Evolutionary conservation across 768 basidiomycete species (phyloP).

Genomic region (Rhodotorula graminis): DNA sequence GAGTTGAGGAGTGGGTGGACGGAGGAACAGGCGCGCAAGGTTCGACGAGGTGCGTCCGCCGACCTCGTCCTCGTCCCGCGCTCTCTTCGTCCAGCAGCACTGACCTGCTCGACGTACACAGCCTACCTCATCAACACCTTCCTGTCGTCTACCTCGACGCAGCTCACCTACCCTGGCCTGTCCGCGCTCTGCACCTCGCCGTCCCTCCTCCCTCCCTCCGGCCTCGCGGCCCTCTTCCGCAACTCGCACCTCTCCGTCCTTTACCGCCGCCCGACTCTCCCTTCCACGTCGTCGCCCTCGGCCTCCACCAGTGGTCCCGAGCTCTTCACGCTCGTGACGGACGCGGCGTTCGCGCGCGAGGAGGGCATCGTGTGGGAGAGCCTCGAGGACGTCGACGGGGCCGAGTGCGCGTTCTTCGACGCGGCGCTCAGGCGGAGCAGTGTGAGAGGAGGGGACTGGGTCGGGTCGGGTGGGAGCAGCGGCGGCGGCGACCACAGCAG

Average conservation of each 20-base stretch:
- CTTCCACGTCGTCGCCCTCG: not conserved
- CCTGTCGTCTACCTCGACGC: slow-evolving; percentile 66
- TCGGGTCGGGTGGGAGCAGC: slow-evolving; percentile 44
- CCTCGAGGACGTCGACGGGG: slow-evolving; percentile 79
- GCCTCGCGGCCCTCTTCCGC: slow-evolving; percentile 81
- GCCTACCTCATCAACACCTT: slow-evolving; percentile 61
- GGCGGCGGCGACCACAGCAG: slow-evolving; percentile 41
- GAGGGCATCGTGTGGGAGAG: slow-evolving; percentile 83
- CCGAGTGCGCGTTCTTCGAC: slow-evolving; percentile 71
- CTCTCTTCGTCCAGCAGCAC: not conserved
- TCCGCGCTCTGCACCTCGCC: slow-evolving; percentile 63
- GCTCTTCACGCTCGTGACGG: slow-evolving; percentile 79
- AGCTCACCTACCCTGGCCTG: slow-evolving; percentile 81
- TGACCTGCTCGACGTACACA: slow-evolving; percentile 42
- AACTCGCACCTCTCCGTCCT: slow-evolving; percentile 85
- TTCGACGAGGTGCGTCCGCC: slow-evolving; percentile 61
- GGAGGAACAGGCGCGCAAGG: slow-evolving; percentile 58
- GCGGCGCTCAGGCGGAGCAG: slow-evolving; percentile 60
- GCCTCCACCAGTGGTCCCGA: slow-evolving; percentile 46
- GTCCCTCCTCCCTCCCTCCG: slow-evolving; percentile 50
- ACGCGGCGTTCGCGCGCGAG: slow-evolving; percentile 72
- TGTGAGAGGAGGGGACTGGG: slow-evolving; percentile 61
- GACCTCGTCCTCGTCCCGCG: too few species aligned
- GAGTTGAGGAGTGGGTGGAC: slow-evolving; percentile 48
- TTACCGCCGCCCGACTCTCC: slow-evolving; percentile 51